Percentiles rank a stretch among this genome's conserved stretches.
Conservation (phyloP, 805 yeast species). For the Metschnikowia lachancei region DNA sequence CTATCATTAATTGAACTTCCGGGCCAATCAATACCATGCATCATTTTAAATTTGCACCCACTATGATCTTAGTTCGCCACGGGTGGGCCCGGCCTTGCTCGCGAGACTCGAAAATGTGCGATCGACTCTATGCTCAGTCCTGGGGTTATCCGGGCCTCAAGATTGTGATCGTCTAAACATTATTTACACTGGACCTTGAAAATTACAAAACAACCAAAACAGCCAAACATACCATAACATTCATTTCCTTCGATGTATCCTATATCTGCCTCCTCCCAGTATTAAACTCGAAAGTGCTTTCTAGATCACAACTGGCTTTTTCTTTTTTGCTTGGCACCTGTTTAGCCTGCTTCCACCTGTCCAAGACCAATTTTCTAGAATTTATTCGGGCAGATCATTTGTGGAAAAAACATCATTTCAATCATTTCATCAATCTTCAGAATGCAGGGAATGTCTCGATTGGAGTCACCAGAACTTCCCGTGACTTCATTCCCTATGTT, state of each 20-base stretch:
- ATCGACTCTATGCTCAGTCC: neutral
- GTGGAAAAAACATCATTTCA: neutral
- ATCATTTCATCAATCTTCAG: neutral
- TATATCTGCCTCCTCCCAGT: neutral
- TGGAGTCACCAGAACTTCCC: constrained; percentile 8
- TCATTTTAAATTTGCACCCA: no score
- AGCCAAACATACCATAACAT: neutral
- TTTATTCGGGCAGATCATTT: neutral
- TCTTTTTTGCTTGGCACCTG: neutral
- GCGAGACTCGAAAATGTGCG: neutral
- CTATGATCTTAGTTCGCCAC: no score
- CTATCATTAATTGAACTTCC: no score
- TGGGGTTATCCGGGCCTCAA: neutral
- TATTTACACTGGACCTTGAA: neutral
- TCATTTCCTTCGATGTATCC: no score
- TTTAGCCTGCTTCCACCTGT: neutral
- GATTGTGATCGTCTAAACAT: neutral
- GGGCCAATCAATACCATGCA: no score
- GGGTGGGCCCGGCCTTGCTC: neutral
- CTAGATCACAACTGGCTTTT: neutral
- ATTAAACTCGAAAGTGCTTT: neutral
- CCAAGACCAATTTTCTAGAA: no score
- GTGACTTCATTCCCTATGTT: constrained; percentile 7
- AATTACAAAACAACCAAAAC: neutral
- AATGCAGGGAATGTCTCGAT: constrained; percentile 1